Evolutionary conservation across 2,329 filamentous ascomycete genomes (phyloP).

Genomic region (Chrysoporthe austroafricana): DNA sequence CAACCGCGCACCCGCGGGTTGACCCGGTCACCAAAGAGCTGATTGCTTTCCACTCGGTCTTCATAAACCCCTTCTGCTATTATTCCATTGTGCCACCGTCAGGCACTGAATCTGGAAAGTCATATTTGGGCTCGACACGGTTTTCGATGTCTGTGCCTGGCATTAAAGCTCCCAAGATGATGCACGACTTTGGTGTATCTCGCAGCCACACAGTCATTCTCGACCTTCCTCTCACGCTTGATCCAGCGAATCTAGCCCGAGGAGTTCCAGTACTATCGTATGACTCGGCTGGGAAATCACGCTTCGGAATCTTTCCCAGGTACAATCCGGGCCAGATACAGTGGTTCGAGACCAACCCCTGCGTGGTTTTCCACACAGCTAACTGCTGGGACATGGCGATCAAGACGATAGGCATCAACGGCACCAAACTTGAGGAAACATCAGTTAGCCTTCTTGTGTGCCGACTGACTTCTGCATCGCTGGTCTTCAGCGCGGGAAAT

Average conservation of each 20-base stretch:
- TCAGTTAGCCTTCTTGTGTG: conserved; percentile 68
- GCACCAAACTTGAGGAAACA: conserved; percentile 38
- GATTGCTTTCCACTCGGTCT: conserved; percentile 69
- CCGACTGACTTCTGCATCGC: conserved; percentile 65
- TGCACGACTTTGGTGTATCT: conserved; percentile 77
- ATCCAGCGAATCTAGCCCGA: conserved; percentile 63
- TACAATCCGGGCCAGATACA: conserved; percentile 58
- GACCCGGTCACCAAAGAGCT: conserved; percentile 68
- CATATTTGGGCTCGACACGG: conserved; percentile 30
- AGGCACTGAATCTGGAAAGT: neutral
- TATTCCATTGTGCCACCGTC: conserved; percentile 55
- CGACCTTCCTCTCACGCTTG: conserved; percentile 68
- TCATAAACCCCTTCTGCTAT: conserved; percentile 66
- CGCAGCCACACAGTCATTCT: conserved; percentile 66
- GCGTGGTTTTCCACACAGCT: conserved; percentile 73
- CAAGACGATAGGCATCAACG: conserved; percentile 13
- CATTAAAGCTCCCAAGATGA: conserved; percentile 68
- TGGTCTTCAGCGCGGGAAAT: conserved; percentile 69
- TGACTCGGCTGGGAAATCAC: conserved; percentile 57
- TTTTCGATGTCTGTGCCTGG: conserved; percentile 64
- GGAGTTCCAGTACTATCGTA: conserved; percentile 63
- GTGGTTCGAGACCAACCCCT: conserved; percentile 71
- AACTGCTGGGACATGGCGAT: conserved; percentile 65
- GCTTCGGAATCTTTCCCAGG: conserved; percentile 71
- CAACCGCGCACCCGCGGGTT: conserved; percentile 70